A percentile compares a stretch with the other conserved stretches of the same genome.
phyloP scores from a whole-genome alignment of 2,329 filamentous ascomycete species.

The Leptodontidium sp. region DNA sequence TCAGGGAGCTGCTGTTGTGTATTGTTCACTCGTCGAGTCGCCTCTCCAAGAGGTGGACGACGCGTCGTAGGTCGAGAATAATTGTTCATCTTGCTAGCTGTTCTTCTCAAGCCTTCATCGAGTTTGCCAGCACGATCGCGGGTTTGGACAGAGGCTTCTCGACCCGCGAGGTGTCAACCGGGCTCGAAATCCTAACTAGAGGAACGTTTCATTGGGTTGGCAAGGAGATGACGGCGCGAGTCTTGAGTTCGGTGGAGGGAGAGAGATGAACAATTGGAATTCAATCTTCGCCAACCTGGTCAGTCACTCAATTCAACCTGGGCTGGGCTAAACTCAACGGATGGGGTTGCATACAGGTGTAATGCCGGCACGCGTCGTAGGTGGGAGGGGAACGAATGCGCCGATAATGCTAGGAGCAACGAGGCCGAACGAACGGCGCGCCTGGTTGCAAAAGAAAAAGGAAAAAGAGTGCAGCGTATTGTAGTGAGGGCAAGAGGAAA shows the following conservation, averaged over 20 bases:
- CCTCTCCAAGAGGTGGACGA: conserved; percentile 46
- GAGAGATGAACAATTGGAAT: background rate
- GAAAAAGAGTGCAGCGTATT: background rate
- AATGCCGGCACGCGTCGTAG: background rate
- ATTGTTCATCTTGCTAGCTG: conserved; percentile 35
- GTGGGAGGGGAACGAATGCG: background rate
- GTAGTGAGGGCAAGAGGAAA: conserved; percentile 14
- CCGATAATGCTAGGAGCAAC: conserved; percentile 11
- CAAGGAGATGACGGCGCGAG: conserved; percentile 18
- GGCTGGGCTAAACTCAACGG: background rate
- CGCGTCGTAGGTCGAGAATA: conserved; percentile 41
- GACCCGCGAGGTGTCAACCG: conserved; percentile 1
- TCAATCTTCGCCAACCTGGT: background rate
- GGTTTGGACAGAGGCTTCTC: background rate
- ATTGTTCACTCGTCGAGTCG: conserved; percentile 46
- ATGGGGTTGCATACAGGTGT: background rate
- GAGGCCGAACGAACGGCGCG: background rate
- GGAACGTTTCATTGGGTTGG: conserved; percentile 15
- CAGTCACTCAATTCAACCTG: background rate
- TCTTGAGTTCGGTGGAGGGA: background rate
- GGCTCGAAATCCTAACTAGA: conserved; percentile 13
- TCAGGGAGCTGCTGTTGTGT: conserved; percentile 27
- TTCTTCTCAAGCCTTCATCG: background rate
- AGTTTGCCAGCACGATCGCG: background rate
- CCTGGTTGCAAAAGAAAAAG: conserved; percentile 7